phyloP scores from a whole-genome alignment of 2,329 filamentous ascomycete species.

The Apiospora koreana region DNA sequence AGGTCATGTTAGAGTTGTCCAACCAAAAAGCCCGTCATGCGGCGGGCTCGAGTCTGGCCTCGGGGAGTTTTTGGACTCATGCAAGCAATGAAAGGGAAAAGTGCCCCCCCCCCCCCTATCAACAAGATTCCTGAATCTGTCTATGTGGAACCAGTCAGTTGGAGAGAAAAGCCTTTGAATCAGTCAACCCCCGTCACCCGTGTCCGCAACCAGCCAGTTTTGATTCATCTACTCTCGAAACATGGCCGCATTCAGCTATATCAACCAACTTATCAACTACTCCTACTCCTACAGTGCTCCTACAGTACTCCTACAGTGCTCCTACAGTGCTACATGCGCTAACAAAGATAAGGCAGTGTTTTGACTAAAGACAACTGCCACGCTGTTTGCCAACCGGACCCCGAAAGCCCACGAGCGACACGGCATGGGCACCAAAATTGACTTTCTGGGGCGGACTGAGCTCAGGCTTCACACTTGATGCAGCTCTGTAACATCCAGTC shows the following conservation, averaged over 20 bases:
- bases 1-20: background rate
- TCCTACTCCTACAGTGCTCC: too few species aligned
- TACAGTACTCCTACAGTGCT: too few species aligned
- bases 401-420: background rate
- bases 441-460: background rate
- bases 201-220: background rate
- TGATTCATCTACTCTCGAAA: slow-evolving; percentile 5
- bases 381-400: background rate
- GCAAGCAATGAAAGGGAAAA: background rate
- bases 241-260: slow-evolving; percentile 6
- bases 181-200: background rate
- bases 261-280: background rate
- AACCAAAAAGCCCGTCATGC: background rate
- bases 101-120: background rate
- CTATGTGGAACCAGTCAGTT: background rate
- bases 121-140: background rate
- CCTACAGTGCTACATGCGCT: background rate
- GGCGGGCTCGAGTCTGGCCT: background rate
- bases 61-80: background rate
- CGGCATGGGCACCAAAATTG: background rate
- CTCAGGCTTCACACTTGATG: background rate
- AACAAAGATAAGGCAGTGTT: background rate
- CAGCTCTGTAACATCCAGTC: slow-evolving; percentile 5
- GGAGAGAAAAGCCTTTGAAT: background rate
- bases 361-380: background rate